These are phyloP conservation scores for Hortaea sp. DNA, from an alignment of 2,329 filamentous ascomycete species.

Conservation along the genomic window DNA sequence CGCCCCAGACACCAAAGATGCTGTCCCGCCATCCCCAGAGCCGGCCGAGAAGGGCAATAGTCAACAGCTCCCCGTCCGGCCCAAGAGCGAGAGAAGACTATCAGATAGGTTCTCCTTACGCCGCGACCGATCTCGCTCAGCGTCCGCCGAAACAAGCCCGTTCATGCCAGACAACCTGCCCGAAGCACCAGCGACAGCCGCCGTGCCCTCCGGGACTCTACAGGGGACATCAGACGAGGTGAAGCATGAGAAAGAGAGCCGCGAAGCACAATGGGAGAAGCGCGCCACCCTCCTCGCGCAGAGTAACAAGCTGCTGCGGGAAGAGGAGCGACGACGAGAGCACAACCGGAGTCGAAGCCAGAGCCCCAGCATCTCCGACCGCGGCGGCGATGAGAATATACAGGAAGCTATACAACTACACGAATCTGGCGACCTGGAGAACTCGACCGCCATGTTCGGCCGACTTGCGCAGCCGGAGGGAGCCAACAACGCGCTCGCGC, in stretches of 20 bases:
- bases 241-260: conserved; percentile 33
- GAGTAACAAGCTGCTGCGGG: conserved; percentile 34
- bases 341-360: conserved; percentile 13
- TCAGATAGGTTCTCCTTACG: conserved; percentile 66
- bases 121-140: conserved; percentile 40
- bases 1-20: conserved; percentile 16
- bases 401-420: conserved; percentile 94
- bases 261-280: conserved; percentile 80
- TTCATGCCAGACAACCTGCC: conserved; percentile 74
- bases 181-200: conserved; percentile 64
- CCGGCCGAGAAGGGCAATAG: conserved; percentile 4
- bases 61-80: conserved; percentile 14
- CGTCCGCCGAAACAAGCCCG: conserved; percentile 50
- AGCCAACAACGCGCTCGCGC: conserved; percentile 83
- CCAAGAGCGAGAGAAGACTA: conserved; percentile 38
- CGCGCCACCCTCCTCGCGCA: conserved; percentile 77
- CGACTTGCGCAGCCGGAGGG: conserved; percentile 72
- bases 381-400: conserved; percentile 51
- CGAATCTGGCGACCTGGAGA: conserved; percentile 67
- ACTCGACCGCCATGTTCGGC: conserved; percentile 78
- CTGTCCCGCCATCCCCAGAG: neutral
- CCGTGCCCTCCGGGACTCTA: conserved; percentile 17
- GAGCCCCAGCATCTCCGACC: conserved; percentile 28
- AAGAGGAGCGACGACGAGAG: conserved; percentile 12
- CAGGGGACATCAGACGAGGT: conserved; percentile 25